Percentiles rank a stretch among this genome's conserved stretches.
phyloP scores from a whole-genome alignment of 805 yeast species.

The Candida schatavii region DNA sequence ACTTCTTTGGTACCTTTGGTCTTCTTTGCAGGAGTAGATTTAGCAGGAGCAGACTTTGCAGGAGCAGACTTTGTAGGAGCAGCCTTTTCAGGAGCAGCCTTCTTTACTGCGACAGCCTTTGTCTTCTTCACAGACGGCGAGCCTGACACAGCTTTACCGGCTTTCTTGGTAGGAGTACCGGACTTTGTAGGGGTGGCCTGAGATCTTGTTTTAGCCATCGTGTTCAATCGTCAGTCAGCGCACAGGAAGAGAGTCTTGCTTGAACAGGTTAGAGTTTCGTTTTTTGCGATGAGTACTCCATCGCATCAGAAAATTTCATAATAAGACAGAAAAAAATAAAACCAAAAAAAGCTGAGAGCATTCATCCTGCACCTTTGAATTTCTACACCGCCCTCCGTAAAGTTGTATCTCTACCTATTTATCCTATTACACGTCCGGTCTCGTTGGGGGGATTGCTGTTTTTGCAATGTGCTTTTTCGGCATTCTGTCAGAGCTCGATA shows the following conservation, averaged over 20 bases:
- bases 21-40: conserved; percentile 7
- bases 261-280: no score
- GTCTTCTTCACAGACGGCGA: conserved; percentile 23
- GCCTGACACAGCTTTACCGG: conserved; percentile 8
- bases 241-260: no score
- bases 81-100: conserved; percentile 11
- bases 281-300: neutral
- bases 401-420: no score
- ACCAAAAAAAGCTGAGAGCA: neutral
- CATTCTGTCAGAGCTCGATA: neutral
- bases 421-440: no score
- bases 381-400: no score
- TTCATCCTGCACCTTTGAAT: no score
- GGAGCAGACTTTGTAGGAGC: conserved; percentile 35
- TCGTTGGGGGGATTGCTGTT: conserved; percentile 35
- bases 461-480: conserved; percentile 20
- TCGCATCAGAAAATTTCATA: conserved; percentile 1
- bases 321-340: no score
- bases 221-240: no score
- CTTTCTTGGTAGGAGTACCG: conserved; percentile 15
- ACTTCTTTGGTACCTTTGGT: conserved; percentile 3
- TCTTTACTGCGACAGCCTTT: conserved; percentile 12
- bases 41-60: conserved; percentile 5
- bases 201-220: conserved; percentile 35
- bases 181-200: conserved; percentile 26